Percentiles rank a stretch among this genome's conserved stretches.
These are phyloP conservation scores for Paramecium caudatum DNA, from an alignment of 73 alveolate species.

Conservation along the genomic window DNA sequence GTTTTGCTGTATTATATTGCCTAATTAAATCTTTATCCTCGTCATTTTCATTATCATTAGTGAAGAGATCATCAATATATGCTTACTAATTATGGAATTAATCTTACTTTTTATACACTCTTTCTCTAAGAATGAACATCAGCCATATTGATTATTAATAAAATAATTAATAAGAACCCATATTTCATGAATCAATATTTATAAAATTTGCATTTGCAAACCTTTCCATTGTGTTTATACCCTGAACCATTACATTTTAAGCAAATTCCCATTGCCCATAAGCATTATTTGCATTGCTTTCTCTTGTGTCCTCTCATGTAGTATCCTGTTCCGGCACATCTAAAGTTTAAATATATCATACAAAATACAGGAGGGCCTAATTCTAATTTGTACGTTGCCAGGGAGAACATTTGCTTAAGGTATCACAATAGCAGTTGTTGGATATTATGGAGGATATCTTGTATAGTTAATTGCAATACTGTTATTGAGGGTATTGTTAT, in stretches of 20 bases:
- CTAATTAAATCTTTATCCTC: conserved; percentile 36
- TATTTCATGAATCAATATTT: conserved; percentile 47
- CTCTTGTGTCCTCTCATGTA: background rate
- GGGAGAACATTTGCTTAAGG: conserved; percentile 31
- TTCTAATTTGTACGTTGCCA: background rate
- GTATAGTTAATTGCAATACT: background rate
- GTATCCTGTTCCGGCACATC: conserved; percentile 41
- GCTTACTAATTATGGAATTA: conserved; percentile 16
- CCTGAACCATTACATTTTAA: conserved; percentile 37
- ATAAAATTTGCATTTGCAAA: conserved; percentile 50
- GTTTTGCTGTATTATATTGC: conserved; percentile 62
- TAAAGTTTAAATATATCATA: background rate
- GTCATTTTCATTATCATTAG: conserved; percentile 54
- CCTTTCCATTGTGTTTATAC: conserved; percentile 19
- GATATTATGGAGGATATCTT: conserved; percentile 30
- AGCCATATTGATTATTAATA: background rate
- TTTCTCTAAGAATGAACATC: conserved; percentile 17
- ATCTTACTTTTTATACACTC: background rate
- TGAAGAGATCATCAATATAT: conserved; percentile 56
- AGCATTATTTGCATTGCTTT: conserved; percentile 52
- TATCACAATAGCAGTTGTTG: background rate
- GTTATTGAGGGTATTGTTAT: conserved; percentile 18
- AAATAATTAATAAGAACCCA: background rate
- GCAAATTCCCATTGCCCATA: conserved; percentile 46
- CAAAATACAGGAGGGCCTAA: conserved; percentile 30